These are phyloP conservation scores for Lyophyllum semitale DNA, from an alignment of 768 basidiomycete species.

Conservation along the genomic window DNA sequence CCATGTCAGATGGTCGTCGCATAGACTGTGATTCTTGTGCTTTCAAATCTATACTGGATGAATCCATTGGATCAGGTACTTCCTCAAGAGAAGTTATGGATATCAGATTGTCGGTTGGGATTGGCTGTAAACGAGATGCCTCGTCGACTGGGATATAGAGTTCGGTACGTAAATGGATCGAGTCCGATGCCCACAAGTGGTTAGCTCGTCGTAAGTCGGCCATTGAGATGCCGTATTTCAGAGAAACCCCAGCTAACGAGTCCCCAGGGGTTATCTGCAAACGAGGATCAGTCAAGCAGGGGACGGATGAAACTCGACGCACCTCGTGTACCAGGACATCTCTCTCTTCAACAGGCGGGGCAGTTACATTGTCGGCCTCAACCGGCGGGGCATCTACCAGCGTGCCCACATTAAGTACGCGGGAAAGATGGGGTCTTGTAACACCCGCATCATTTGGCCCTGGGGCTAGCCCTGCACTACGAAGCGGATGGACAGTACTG, in stretches of 20 bases:
- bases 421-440: conserved; percentile 27
- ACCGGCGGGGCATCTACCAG: conserved; percentile 30
- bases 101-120: conserved; percentile 26
- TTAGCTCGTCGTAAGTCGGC: conserved; percentile 85
- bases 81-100: conserved; percentile 24
- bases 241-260: conserved; percentile 82
- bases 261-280: conserved; percentile 70
- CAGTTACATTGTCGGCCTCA: conserved; percentile 9
- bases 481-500: conserved; percentile 24
- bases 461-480: conserved; percentile 23
- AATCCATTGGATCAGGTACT: conserved; percentile 17
- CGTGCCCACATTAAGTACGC: conserved; percentile 22
- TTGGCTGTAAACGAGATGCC: conserved; percentile 47
- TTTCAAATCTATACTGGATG: conserved; percentile 7
- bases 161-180: conserved; percentile 82
- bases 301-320: conserved; percentile 16
- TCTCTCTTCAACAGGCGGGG: conserved; percentile 37
- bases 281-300: conserved; percentile 4
- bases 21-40: conserved; percentile 9
- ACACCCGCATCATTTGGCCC: conserved; percentile 27
- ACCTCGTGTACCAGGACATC: conserved; percentile 66
- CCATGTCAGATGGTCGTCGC: conserved; percentile 15
- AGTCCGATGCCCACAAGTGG: conserved; percentile 91
- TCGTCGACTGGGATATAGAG: conserved; percentile 79
- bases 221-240: conserved; percentile 87